Base-by-base conservation (phyloP, 345 rosid genomes). In the Trapa bicornis region DNA sequence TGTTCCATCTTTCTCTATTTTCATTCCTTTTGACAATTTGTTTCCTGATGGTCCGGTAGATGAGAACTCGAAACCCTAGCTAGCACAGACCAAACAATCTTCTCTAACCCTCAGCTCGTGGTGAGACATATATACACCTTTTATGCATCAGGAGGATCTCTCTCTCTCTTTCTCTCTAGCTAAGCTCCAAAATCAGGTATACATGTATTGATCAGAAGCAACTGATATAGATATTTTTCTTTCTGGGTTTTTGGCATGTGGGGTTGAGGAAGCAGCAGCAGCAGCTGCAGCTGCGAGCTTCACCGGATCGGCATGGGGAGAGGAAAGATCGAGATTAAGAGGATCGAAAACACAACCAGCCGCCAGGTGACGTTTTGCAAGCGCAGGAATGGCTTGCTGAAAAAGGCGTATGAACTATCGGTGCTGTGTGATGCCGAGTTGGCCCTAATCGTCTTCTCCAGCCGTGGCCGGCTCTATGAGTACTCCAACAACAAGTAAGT, bases 351-450 rank as follows among this genome's bases (percentile, higher is more conserved):
- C 85, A 85, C 98, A 0, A 92, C 98, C 1, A 92, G 84, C 70
- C 86, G 98, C 7, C 98, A 92, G 72, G 98, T 92, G 50, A 92
- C 98, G 11, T 92, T 92, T 74, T 92, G 98, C 86, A 92, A 92
- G 87, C 81, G 96, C 65, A 89, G 98, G 74, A 92, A 89, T 77
- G 98, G 98, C 22, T 82, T 91, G 62, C 56, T 91, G 73, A 91
- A 91, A 84, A 91, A 91, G 80, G 96, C 97, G 53, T 91, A 91
- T 68, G 97, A 91, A 65, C 77, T 91, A 1, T 87, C 97, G 0
- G 89, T 91, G 11, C 92, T 91, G 4, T 91, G 97, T 35, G 97
- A 91, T 72, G 97, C 97, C 22, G 97, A 91, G 72, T 90, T 91
- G 2, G 96, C 96, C 6, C 96, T 92, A 68, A 81, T 92, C 36